These are phyloP conservation scores for Aspergillus felis DNA, from an alignment of 2,329 filamentous ascomycete genomes.

Conservation along the genomic window DNA sequence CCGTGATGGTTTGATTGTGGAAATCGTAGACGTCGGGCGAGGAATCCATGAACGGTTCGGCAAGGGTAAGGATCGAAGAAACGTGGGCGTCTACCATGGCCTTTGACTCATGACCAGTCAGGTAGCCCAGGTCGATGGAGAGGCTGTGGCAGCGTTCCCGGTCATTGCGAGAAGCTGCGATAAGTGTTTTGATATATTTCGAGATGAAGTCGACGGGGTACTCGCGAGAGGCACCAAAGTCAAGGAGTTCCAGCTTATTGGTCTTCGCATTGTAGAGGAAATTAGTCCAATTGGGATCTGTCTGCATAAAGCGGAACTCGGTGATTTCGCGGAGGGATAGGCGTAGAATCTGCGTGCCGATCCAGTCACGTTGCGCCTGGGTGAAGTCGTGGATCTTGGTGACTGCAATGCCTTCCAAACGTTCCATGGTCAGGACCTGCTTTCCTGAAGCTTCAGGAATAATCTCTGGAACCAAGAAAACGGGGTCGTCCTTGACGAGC, in stretches of 20 bases:
- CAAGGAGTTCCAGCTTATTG: slow-evolving; percentile 78
- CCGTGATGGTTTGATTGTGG: slow-evolving; percentile 89
- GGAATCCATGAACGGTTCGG: slow-evolving; percentile 76
- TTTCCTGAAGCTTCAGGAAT: slow-evolving; percentile 75
- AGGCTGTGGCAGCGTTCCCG: slow-evolving; percentile 59
- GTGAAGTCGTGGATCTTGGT: slow-evolving; percentile 72
- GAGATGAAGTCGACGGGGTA: slow-evolving; percentile 76
- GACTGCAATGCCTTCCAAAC: slow-evolving; percentile 80
- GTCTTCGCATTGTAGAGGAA: slow-evolving; percentile 79
- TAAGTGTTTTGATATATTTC: slow-evolving; percentile 74
- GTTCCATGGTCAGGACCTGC: slow-evolving; percentile 89
- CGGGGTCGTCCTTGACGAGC: slow-evolving; percentile 71
- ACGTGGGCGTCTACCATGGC: slow-evolving; percentile 88
- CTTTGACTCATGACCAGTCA: slow-evolving; percentile 83
- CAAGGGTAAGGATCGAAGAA: slow-evolving; percentile 81
- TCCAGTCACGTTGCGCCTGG: slow-evolving; percentile 88
- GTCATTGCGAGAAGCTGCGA: slow-evolving; percentile 72
- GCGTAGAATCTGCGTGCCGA: slow-evolving; percentile 87
- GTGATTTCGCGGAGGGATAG: slow-evolving; percentile 89
- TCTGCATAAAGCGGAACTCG: slow-evolving; percentile 98
- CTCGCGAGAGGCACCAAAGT: slow-evolving; percentile 89
- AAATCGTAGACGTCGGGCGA: slow-evolving; percentile 90
- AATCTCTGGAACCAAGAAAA: slow-evolving; percentile 76
- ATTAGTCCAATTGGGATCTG: slow-evolving; percentile 99
- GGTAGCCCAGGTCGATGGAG: slow-evolving; percentile 77